phyloP scores from a whole-genome alignment of 2,329 filamentous ascomycete genomes.

The Diaporthe nobilis region DNA sequence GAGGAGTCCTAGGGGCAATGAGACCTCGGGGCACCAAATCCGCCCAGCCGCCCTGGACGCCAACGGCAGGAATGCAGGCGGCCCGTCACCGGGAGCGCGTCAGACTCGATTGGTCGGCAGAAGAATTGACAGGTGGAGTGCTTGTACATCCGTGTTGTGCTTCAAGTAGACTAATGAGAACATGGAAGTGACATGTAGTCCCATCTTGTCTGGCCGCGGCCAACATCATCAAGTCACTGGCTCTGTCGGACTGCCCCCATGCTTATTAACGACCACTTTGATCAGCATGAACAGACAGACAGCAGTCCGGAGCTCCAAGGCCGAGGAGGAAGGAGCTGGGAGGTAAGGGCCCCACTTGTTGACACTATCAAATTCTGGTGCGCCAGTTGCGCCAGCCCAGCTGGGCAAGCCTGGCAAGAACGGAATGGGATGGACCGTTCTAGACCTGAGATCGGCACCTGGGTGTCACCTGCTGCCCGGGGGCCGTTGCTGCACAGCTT shows the following conservation, averaged over 20 bases:
- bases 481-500: constrained; percentile 18
- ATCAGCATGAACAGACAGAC: no score
- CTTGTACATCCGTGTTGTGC: no score
- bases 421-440: constrained; percentile 39
- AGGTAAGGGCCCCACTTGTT: neutral
- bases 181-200: neutral
- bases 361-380: constrained; percentile 7
- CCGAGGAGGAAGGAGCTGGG: neutral
- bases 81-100: neutral
- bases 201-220: neutral
- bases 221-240: no score
- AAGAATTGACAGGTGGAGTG: neutral
- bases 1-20: neutral
- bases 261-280: neutral
- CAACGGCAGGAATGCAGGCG: constrained; percentile 30
- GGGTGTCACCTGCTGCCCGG: neutral
- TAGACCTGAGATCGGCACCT: constrained; percentile 38
- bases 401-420: neutral
- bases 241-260: neutral
- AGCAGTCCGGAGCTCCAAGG: neutral
- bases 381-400: constrained; percentile 11
- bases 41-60: neutral
- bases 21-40: neutral
- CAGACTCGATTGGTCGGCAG: neutral
- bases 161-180: neutral